Base-by-base conservation (phyloP, 371 early-diverging fungal genomes). In the Syncephalastrum racemosum region DNA sequence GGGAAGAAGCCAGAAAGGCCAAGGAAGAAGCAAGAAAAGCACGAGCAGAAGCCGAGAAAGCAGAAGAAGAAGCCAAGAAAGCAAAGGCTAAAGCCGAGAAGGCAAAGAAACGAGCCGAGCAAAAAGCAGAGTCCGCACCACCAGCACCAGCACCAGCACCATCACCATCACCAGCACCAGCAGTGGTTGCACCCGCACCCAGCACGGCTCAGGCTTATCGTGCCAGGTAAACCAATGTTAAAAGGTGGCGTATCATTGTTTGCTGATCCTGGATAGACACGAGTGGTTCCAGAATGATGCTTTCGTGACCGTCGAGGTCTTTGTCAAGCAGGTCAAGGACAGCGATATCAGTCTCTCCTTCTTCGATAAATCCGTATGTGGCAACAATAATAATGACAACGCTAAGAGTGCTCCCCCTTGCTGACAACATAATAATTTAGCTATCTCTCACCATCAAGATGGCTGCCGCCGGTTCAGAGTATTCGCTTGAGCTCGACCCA, bases 241-340 rank as follows among this genome's bases (percentile, higher is more conserved):
- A 45, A 6, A 20, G 43, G 1, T 31, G n/a, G 40, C 49, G 7
- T 27, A 4, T 6, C 27, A 6, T 27, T 27, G 0, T 31, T 31
- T 31, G 12, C 36, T 50, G 20, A 22, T 55, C 25, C 39, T 14
- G 16, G 18, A 12, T 69, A 90, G 96, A 67, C 94, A 96, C 63
- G 97, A 97, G 70, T 97, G 96, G 96, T 96, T 92, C 75, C 98
- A 98, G 77, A 97, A 88, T 60, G 97, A 96, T 62, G 70, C 80
- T 54, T 85, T 77, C 66, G 89, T 98, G 43, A 92, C 88, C 8
- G 76, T 98, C 41, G 86, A 90, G 58, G 79, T 98, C 19, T 96
- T 95, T 63, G 84, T 92, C 70, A 96, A 95, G 77, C 89, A 91
- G n/a, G 81, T 87, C 42, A 82, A 86, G 60, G 69, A 80, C 51